A percentile compares a stretch with the other conserved stretches of the same genome.
Evolutionary conservation across 208 protist species (phyloP).

Genomic region (Trypanosoma mega): DNA sequence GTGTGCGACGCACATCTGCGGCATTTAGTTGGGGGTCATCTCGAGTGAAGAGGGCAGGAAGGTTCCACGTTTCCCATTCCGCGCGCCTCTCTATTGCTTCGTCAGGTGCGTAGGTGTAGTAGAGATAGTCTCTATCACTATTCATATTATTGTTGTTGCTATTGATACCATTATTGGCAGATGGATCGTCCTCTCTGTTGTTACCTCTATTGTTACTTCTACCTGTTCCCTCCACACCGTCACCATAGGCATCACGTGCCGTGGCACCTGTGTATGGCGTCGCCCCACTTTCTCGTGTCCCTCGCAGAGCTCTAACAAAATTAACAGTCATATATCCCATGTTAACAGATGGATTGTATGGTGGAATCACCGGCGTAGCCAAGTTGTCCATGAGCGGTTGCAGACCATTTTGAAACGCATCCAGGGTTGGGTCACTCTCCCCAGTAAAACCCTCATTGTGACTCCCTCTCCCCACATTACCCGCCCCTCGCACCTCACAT

Average conservation of each 20-base stretch:
- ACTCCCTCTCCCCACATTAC: conserved; percentile 20
- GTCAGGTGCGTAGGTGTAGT: not conserved
- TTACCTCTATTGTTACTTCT: not conserved
- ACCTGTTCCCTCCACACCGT: not conserved
- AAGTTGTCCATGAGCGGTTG: conserved; percentile 3
- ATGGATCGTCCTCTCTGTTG: not conserved
- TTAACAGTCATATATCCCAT: not conserved
- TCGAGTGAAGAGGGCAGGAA: no score
- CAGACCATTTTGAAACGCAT: no score
- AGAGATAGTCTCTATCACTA: not conserved
- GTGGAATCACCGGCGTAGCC: conserved; percentile 12
- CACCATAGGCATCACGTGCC: no score
- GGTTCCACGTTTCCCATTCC: no score
- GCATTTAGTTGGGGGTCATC: no score
- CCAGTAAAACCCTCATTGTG: not conserved
- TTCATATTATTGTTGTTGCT: conserved; percentile 10
- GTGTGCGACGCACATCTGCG: no score
- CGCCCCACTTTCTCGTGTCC: no score
- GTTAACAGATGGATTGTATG: conserved; percentile 1
- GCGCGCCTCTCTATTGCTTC: no score
- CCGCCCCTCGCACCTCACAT: conserved; percentile 48
- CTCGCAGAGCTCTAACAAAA: no score
- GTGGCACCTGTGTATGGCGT: no score
- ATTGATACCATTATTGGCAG: conserved; percentile 1
- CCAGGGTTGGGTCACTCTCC: no score